Conservation (phyloP, 768 basidiomycete genomes). For the Porphyrellus cyaneotinctus region DNA sequence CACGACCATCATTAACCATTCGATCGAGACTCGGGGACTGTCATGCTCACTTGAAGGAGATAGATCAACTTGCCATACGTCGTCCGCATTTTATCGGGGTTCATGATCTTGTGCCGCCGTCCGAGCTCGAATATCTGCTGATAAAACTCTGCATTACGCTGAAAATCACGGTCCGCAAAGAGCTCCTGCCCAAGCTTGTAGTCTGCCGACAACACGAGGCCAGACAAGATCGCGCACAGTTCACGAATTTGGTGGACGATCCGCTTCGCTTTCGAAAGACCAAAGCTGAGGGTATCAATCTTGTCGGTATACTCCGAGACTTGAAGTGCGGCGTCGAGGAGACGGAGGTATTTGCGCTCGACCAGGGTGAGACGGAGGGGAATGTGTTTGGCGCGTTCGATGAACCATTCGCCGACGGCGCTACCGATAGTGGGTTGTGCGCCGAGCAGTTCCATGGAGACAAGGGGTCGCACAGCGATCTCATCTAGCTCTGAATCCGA, state of each 20-base stretch:
- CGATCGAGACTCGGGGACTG: not conserved
- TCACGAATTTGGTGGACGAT: constrained; percentile 86
- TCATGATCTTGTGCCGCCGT: constrained; percentile 86
- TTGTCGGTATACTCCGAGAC: constrained; percentile 91
- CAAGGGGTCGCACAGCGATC: constrained; percentile 21
- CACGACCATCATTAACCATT: not conserved
- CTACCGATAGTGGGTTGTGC: constrained; percentile 58
- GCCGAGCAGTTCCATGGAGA: constrained; percentile 37
- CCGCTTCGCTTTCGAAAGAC: constrained; percentile 78
- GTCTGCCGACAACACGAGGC: constrained; percentile 75
- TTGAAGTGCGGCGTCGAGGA: constrained; percentile 78
- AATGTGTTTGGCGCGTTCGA: constrained; percentile 77
- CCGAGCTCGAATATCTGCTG: constrained; percentile 80
- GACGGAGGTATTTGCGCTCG: constrained; percentile 81
- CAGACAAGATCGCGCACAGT: constrained; percentile 84
- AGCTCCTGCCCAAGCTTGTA: constrained; percentile 88
- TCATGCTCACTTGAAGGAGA: constrained; percentile 60
- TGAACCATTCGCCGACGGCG: constrained; percentile 79
- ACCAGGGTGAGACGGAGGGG: constrained; percentile 69
- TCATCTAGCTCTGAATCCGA: constrained; percentile 39
- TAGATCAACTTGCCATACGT: constrained; percentile 87
- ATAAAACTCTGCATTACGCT: constrained; percentile 75
- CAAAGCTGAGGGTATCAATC: constrained; percentile 77
- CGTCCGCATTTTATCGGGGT: constrained; percentile 87
- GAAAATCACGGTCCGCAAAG: constrained; percentile 77